Evolutionary conservation across 768 basidiomycete species (phyloP).

Genomic region (Pulveroboletus sp.): DNA sequence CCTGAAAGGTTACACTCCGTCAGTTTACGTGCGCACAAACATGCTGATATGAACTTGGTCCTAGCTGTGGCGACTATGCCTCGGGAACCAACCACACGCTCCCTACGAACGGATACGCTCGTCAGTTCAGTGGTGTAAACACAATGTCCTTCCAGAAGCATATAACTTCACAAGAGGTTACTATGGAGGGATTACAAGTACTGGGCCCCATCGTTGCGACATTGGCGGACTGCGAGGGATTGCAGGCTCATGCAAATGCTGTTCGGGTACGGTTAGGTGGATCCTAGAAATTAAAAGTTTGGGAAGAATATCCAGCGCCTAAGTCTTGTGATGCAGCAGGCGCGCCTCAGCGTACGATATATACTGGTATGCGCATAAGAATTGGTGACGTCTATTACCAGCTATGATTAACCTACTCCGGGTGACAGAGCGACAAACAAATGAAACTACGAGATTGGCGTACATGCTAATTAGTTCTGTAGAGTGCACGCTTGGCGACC

Average conservation of each 20-base stretch:
- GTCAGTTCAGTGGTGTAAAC: conserved; percentile 98
- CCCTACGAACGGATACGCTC: conserved; percentile 94
- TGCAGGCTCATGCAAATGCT: conserved; percentile 95
- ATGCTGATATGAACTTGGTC: conserved; percentile 7
- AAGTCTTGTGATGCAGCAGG: neutral
- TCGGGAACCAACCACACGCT: conserved; percentile 99
- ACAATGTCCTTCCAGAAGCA: conserved; percentile 98
- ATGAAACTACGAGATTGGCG: conserved; percentile 9
- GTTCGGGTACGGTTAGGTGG: conserved; percentile 74
- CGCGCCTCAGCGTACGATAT: conserved; percentile 5
- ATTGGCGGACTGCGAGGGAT: conserved; percentile 91
- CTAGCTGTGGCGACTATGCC: conserved; percentile 97
- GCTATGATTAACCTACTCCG: conserved; percentile 12
- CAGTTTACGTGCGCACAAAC: neutral
- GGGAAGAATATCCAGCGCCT: neutral
- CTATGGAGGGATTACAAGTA: conserved; percentile 65
- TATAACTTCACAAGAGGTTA: conserved; percentile 95
- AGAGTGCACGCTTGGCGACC: conserved; percentile 91
- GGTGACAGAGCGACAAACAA: conserved; percentile 12
- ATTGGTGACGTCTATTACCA: conserved; percentile 16
- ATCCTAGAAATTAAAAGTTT: conserved; percentile 5
- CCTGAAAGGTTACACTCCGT: conserved; percentile 79
- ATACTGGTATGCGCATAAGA: conserved; percentile 11
- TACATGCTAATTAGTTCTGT: conserved; percentile 70
- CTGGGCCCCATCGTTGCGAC: conserved; percentile 88